Conservation (phyloP, 1,284 basidiomycete genomes). For the Boletus sp. region DNA sequence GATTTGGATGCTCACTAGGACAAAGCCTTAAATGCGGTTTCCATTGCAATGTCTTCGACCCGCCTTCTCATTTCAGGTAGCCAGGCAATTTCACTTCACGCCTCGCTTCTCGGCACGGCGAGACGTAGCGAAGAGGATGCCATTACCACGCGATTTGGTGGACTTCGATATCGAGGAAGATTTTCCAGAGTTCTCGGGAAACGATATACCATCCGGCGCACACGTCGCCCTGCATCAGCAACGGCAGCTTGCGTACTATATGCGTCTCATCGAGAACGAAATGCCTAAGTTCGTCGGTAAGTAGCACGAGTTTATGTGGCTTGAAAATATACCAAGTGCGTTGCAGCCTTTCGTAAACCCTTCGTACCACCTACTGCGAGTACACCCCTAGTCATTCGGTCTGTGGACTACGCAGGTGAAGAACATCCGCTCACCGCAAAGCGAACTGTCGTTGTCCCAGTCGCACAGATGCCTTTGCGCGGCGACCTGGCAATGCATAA, state of each 20-base stretch:
- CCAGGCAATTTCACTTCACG: conserved; percentile 25
- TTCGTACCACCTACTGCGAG: conserved; percentile 62
- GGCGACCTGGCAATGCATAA: conserved; percentile 64
- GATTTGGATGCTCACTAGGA: not conserved
- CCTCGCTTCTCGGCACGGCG: conserved; percentile 14
- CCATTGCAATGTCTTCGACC: conserved; percentile 14
- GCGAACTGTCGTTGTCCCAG: conserved; percentile 66
- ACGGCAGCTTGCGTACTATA: conserved; percentile 65
- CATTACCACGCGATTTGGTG: conserved; percentile 29
- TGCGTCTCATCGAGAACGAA: conserved; percentile 81
- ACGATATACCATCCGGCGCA: conserved; percentile 64
- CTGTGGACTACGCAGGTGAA: conserved; percentile 74
- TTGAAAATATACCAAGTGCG: conserved; percentile 13
- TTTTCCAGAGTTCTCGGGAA: conserved; percentile 41
- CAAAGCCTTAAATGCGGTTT: conserved; percentile 23
- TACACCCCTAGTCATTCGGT: conserved; percentile 65
- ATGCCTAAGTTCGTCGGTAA: conserved; percentile 77
- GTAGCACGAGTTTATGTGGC: conserved; percentile 27
- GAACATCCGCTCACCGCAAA: conserved; percentile 67
- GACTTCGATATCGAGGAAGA: conserved; percentile 31
- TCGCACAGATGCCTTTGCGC: conserved; percentile 66
- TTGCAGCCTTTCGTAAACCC: conserved; percentile 67
- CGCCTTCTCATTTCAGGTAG: conserved; percentile 3
- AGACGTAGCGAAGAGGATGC: conserved; percentile 29
- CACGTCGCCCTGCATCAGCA: conserved; percentile 69